Evolutionary conservation across 345 rosid species (phyloP).

Genomic region (Salix caprea): DNA sequence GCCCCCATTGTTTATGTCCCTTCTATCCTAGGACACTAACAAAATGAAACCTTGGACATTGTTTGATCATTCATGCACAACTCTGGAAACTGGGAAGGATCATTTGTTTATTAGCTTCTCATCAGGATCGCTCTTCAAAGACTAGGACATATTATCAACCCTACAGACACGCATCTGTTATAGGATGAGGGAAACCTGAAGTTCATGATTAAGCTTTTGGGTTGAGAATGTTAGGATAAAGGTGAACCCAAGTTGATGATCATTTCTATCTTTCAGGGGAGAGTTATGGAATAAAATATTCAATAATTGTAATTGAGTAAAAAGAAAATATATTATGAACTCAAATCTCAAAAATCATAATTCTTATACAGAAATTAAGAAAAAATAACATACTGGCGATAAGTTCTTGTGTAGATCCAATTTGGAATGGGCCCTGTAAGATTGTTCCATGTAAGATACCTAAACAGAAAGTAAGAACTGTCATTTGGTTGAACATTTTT

Average conservation of each 20-base stretch:
- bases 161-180: background rate
- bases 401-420: background rate
- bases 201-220: background rate
- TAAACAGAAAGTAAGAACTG: background rate
- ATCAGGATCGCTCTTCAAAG: background rate
- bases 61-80: background rate
- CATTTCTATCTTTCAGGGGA: no score
- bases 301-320: background rate
- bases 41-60: background rate
- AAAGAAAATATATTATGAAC: background rate
- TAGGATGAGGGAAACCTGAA: no score
- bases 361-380: background rate
- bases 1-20: no score
- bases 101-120: background rate
- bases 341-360: background rate
- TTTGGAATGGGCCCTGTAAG: constrained; percentile 12
- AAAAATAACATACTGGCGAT: constrained; percentile 7
- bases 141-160: background rate
- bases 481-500: background rate
- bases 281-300: background rate
- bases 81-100: background rate
- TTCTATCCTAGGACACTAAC: no score
- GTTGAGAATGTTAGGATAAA: no score
- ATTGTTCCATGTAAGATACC: constrained; percentile 15
- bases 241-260: no score